Percentiles rank a stretch among this genome's conserved stretches.
Evolutionary conservation across 352 stramenopile genomes (phyloP).

Genomic region (Phytophthora citrophthora): DNA sequence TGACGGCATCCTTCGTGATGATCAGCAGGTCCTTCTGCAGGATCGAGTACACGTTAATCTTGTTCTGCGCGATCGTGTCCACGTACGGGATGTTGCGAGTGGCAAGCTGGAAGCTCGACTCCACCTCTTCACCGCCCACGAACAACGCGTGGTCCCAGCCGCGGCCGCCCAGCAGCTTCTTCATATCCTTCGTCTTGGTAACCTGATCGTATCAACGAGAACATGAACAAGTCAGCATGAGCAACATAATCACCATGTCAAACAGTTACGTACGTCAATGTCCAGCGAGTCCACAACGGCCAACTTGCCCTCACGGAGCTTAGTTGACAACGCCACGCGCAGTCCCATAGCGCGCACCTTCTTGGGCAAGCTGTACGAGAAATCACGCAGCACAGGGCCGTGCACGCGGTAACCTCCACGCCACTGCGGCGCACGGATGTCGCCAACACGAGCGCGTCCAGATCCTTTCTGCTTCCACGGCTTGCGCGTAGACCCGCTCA

Average conservation of each 20-base stretch:
- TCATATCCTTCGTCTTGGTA: conserved; percentile 90
- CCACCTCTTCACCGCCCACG: conserved; percentile 76
- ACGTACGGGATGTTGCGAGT: conserved; percentile 89
- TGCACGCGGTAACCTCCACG: conserved; percentile 86
- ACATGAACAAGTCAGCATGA: conserved; percentile 7
- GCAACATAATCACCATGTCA: background rate
- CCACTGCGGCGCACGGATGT: conserved; percentile 87
- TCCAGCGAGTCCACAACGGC: conserved; percentile 82
- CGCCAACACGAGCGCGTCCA: conserved; percentile 85
- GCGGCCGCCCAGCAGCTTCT: conserved; percentile 73
- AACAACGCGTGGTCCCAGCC: conserved; percentile 90
- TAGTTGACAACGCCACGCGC: conserved; percentile 85
- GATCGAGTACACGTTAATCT: conserved; percentile 93
- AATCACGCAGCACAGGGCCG: conserved; percentile 84
- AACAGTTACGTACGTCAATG: conserved; percentile 57
- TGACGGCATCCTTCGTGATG: conserved; percentile 85
- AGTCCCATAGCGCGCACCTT: conserved; percentile 90
- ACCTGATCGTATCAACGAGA: conserved; percentile 41
- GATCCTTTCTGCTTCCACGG: conserved; percentile 91
- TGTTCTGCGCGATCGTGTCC: conserved; percentile 83
- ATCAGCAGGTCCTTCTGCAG: conserved; percentile 89
- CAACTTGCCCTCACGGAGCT: conserved; percentile 88
- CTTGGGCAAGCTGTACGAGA: conserved; percentile 89
- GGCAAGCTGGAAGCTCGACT: conserved; percentile 79
- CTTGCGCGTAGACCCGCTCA: conserved; percentile 88